These are phyloP conservation scores for Claviceps sp. DNA, from an alignment of 2,329 filamentous ascomycete species.

Conservation along the genomic window DNA sequence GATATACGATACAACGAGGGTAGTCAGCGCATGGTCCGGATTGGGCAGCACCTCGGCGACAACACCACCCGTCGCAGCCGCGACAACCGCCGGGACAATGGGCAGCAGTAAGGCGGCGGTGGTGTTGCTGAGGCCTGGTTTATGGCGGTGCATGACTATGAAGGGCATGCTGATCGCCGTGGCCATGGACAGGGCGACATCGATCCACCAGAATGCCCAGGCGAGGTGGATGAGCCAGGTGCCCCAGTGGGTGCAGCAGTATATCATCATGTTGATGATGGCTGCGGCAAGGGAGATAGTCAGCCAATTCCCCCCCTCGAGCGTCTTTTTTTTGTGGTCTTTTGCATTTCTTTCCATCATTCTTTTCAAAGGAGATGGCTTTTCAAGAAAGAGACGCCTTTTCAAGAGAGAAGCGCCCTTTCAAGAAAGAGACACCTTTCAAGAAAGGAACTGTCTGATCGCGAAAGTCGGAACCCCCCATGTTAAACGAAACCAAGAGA, in stretches of 20 bases:
- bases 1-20: constrained; percentile 51
- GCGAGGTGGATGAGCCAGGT: constrained; percentile 39
- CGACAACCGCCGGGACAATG: constrained; percentile 53
- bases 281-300: constrained; percentile 16
- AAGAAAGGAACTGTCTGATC: no score
- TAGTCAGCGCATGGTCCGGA: constrained; percentile 41
- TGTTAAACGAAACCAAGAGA: no score
- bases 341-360: no score
- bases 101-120: constrained; percentile 54
- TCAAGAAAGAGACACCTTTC: no score
- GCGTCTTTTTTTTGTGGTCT: no score
- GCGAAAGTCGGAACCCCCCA: no score
- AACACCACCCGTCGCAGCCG: constrained; percentile 49
- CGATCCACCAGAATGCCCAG: constrained; percentile 46
- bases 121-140: constrained; percentile 39
- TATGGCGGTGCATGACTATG: constrained; percentile 35
- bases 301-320: background rate
- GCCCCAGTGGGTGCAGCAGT: constrained; percentile 51
- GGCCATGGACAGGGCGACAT: constrained; percentile 36
- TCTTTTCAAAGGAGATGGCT: no score
- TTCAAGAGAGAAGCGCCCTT: no score
- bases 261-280: constrained; percentile 51
- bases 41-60: constrained; percentile 47
- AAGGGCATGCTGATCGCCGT: constrained; percentile 44
- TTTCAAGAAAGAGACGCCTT: no score